Conservation (phyloP, 352 stramenopile species). For the Phytophthora palmivora region DNA sequence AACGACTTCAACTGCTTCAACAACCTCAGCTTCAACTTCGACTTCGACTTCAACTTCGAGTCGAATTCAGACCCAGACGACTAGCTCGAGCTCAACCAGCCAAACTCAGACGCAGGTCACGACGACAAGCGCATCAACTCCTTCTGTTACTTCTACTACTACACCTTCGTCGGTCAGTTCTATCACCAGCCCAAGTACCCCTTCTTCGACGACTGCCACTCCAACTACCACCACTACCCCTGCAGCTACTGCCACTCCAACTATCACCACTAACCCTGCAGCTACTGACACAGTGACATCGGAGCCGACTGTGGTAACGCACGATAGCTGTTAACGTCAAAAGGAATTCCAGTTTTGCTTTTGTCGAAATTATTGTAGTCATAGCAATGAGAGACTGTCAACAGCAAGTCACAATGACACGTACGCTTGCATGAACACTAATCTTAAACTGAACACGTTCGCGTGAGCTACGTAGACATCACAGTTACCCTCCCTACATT, state of each 20-base stretch:
- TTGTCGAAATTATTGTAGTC: not conserved
- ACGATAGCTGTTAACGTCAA: conserved; percentile 21
- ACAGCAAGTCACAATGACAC: not conserved
- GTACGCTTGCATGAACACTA: too few species aligned
- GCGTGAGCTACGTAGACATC: too few species aligned
- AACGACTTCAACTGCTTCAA: conserved; percentile 8
- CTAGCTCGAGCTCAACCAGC: not conserved
- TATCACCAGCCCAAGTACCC: not conserved
- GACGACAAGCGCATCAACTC: conserved; percentile 4
- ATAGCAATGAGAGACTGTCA: not conserved
- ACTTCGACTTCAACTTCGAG: conserved; percentile 3
- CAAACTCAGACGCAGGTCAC: conserved; percentile 7
- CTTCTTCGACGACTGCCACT: not conserved
- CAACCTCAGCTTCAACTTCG: conserved; percentile 9
- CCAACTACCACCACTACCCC: not conserved
- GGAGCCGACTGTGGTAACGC: conserved; percentile 9
- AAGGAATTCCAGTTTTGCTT: not conserved
- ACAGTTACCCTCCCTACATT: too few species aligned
- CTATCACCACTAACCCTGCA: not conserved
- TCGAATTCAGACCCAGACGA: not conserved
- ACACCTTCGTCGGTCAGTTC: not conserved
- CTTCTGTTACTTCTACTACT: not conserved
- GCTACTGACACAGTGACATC: conserved; percentile 2
- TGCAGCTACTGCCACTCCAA: not conserved
- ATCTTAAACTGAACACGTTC: too few species aligned